A percentile compares a stretch with the other conserved stretches of the same genome.
Conservation (phyloP, 306 rosid species). For the Echinosophora koreensis region DNA sequence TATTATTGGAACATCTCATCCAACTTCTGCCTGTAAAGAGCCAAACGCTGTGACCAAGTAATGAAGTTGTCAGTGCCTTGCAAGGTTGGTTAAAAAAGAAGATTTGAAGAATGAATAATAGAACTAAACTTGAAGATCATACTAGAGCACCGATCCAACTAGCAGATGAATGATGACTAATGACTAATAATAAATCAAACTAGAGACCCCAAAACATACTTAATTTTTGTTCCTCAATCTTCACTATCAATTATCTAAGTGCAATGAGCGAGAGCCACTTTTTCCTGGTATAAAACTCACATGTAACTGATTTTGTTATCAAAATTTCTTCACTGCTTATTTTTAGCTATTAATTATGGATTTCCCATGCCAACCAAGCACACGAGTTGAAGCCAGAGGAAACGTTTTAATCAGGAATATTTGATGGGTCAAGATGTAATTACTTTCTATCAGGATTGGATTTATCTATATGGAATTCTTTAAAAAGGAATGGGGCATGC, state of each 20-base stretch:
- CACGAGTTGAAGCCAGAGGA: slow-evolving; percentile 30
- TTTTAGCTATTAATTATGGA: neutral
- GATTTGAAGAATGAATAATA: slow-evolving; percentile 23
- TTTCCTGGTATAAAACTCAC: slow-evolving; percentile 13
- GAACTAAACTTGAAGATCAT: slow-evolving; percentile 37
- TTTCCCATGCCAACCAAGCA: slow-evolving; percentile 27
- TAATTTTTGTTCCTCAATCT: too few relatives aligned
- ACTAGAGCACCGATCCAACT: slow-evolving; percentile 34
- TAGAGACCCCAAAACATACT: neutral
- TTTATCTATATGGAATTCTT: neutral
- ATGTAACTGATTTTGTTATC: slow-evolving; percentile 3
- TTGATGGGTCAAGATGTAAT: neutral
- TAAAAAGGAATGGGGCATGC: slow-evolving; percentile 14
- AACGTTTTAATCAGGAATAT: slow-evolving; percentile 2
- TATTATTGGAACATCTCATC: slow-evolving; percentile 53
- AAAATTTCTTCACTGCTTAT: slow-evolving; percentile 24
- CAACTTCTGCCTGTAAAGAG: slow-evolving; percentile 59
- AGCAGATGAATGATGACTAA: slow-evolving; percentile 32
- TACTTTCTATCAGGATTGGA: slow-evolving; percentile 21
- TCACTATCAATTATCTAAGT: slow-evolving; percentile 16
- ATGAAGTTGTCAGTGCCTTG: slow-evolving; percentile 40
- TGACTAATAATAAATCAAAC: neutral
- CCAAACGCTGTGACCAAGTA: slow-evolving; percentile 54
- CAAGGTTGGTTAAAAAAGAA: slow-evolving; percentile 34
- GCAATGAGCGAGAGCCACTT: slow-evolving; percentile 16